Percentiles rank a stretch among this genome's conserved stretches.
Evolutionary conservation across 257 asterid species (phyloP).

Genomic region (Linaria vulgaris): DNA sequence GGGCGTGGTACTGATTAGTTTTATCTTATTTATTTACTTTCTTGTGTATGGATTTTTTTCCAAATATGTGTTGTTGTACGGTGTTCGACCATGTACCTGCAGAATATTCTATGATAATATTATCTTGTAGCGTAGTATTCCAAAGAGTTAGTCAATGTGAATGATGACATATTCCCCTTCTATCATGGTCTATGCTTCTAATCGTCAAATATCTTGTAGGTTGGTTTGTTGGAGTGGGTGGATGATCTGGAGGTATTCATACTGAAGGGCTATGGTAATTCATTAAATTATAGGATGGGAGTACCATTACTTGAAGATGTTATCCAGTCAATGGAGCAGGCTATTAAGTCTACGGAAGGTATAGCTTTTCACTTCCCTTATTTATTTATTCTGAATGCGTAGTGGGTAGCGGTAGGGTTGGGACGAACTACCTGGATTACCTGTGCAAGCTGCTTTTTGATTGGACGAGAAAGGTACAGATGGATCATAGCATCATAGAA

Average conservation of each 20-base stretch:
- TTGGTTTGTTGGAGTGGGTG: constrained; percentile 84
- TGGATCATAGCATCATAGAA: not conserved
- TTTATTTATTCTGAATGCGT: not conserved
- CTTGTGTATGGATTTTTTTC: constrained; percentile 15
- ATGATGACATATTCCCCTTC: not conserved
- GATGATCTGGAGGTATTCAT: constrained; percentile 91
- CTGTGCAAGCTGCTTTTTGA: not conserved
- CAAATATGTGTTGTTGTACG: constrained; percentile 8
- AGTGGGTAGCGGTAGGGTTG: not conserved
- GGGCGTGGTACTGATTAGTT: not conserved
- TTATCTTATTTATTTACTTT: constrained; percentile 12
- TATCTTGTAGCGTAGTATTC: not conserved
- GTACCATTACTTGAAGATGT: constrained; percentile 91
- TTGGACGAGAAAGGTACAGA: not conserved
- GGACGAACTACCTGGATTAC: constrained; percentile 9
- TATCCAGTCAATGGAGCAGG: constrained; percentile 86
- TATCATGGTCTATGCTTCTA: constrained; percentile 16
- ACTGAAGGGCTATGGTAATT: constrained; percentile 86
- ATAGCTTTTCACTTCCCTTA: constrained; percentile 9
- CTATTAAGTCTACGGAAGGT: constrained; percentile 84
- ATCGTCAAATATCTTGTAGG: constrained; percentile 41
- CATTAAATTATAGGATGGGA: constrained; percentile 90
- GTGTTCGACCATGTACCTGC: constrained; percentile 10
- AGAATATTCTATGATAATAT: not conserved
- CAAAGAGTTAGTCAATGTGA: constrained; percentile 1